Conservation (phyloP, 2,329 filamentous ascomycete genomes). For the Dothideomycetidae sp. region DNA sequence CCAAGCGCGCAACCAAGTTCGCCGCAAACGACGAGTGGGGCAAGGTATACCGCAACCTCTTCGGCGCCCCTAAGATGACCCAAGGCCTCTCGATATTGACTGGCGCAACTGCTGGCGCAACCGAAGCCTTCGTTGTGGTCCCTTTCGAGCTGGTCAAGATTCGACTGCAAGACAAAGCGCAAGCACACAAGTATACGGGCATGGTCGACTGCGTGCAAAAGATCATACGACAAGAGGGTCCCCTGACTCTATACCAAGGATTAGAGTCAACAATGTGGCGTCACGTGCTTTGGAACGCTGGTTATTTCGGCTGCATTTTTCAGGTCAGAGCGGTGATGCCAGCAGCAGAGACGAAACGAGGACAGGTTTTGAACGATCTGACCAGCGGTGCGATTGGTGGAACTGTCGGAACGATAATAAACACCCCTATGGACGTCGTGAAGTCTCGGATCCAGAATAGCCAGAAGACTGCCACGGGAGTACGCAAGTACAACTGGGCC, state of each 20-base stretch:
- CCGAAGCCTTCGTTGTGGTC: conserved; percentile 91
- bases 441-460: conserved; percentile 97
- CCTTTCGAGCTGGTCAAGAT: conserved; percentile 99
- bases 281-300: conserved; percentile 85
- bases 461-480: conserved; percentile 61
- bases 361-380: conserved; percentile 75
- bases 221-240: conserved; percentile 71
- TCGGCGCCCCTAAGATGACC: conserved; percentile 75
- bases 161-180: conserved; percentile 86
- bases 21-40: conserved; percentile 99
- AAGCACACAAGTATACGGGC: conserved; percentile 73
- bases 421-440: conserved; percentile 94
- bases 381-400: conserved; percentile 78
- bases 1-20: conserved; percentile 94
- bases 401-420: conserved; percentile 78
- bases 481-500: conserved; percentile 98
- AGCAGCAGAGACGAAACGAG: conserved; percentile 61
- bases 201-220: conserved; percentile 67
- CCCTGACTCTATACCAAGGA: conserved; percentile 86
- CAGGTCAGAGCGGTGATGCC: conserved; percentile 81
- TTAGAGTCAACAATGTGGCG: conserved; percentile 95
- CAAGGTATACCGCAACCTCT: conserved; percentile 76
- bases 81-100: conserved; percentile 86
- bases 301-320: conserved; percentile 98
- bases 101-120: conserved; percentile 86